Percentiles rank a stretch among this genome's conserved stretches.
Conservation (phyloP, 2,329 filamentous ascomycete genomes). For the Cercospora nicotianae region DNA sequence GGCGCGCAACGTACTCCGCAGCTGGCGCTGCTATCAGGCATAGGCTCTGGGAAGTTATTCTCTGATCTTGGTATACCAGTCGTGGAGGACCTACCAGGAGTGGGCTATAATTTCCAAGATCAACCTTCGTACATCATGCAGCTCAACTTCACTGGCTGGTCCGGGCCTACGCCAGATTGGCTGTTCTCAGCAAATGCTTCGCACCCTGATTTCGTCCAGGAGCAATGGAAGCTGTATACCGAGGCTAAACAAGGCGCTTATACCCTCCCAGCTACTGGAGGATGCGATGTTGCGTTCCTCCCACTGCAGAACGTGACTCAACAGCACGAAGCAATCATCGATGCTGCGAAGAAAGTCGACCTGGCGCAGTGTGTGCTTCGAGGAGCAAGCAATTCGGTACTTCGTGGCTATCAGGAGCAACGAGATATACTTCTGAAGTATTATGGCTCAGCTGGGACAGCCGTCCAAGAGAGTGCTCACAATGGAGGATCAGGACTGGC, state of each 20-base stretch:
- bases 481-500: neutral
- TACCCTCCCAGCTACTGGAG: neutral
- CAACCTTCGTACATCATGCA: neutral
- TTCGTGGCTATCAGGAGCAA: neutral
- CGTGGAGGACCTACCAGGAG: neutral
- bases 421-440: neutral
- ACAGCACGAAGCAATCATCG: neutral
- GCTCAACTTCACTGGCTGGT: neutral
- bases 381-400: neutral
- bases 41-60: neutral
- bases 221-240: neutral
- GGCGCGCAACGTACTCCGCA: neutral
- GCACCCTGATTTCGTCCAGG: neutral
- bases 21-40: neutral
- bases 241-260: neutral
- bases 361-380: neutral
- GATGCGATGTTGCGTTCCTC: neutral
- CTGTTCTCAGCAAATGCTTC: neutral
- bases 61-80: neutral
- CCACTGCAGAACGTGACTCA: neutral
- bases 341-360: neutral
- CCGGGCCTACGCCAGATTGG: neutral
- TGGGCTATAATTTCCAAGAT: neutral
- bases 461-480: neutral
- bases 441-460: neutral